Base-by-base conservation (phyloP, 495 filamentous ascomycete species). In the Aspergillus wentii region DNA sequence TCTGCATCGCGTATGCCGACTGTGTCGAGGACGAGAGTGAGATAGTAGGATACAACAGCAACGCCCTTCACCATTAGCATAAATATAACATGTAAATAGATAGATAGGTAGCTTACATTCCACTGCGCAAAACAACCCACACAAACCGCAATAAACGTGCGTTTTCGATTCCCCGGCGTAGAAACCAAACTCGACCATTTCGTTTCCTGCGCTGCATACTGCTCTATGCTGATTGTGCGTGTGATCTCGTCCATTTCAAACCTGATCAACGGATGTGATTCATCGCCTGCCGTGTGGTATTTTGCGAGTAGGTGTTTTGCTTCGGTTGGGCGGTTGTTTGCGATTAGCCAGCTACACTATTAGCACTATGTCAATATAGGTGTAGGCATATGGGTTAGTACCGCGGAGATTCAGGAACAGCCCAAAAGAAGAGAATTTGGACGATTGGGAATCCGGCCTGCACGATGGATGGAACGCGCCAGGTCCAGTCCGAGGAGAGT, bases 121-220 rank as follows among this genome's bases (percentile, higher is more conserved):
- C 52, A 52, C 22, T 59, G 45, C 11, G 46, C 46, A 32, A 53
- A 46, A 1, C 35, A 25, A 45, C 78, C 78, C 18, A 82, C 61
- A 15, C 71, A 76, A 16, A 80, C 54, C 17, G 78, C 68, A 20
- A 85, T 51, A 19, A 58, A 46, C 2, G 81, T 53, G 9, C 81
- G 70, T 48, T 80, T 77, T 8, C 79, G 70, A 62, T 86, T 86
- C 43, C 83, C 82, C 48, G 71, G 76, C 31, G 81, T 83, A 32
- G 58, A 58, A 61, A 83, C 65, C 58, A 84, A 77, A 43, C 81
- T 76, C 8, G 46, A 28, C 54, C 63, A 74, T 19, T 50, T 44
- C 6, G 34, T 54, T 30, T 48, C 38, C 17, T 5, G 11, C 22
- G 63, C 51, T 13, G 54, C 48, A 26, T 42, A 35, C 33, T 53